Evolutionary conservation across 352 stramenopile species (phyloP).

Genomic region (Phytophthora capsici): DNA sequence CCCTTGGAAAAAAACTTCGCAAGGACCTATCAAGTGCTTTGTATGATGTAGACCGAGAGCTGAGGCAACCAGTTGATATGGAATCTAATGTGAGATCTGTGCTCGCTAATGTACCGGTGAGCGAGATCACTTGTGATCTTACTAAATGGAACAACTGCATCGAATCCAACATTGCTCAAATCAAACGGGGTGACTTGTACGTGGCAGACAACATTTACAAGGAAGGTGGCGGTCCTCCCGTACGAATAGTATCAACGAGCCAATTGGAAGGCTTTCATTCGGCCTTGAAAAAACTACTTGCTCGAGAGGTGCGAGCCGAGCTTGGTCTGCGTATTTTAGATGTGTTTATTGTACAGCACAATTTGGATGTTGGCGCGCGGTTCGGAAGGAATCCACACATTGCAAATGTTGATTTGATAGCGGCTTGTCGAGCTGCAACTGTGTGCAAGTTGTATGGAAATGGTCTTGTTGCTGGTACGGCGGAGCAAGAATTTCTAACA

Average conservation of each 20-base stretch:
- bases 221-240: too few relatives aligned
- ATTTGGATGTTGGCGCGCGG: neutral
- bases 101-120: too few relatives aligned
- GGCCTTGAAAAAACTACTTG: neutral
- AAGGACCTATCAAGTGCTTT: neutral
- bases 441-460: neutral
- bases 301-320: neutral
- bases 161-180: too few relatives aligned
- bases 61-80: neutral
- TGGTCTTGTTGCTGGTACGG: neutral
- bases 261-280: too few relatives aligned
- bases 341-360: neutral
- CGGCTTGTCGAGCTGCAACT: neutral
- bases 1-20: neutral
- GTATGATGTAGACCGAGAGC: neutral
- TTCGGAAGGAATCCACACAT: neutral
- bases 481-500: neutral
- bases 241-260: too few relatives aligned
- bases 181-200: too few relatives aligned
- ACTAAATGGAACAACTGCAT: too few relatives aligned
- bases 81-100: neutral
- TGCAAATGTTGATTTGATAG: neutral
- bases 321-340: neutral
- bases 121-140: too few relatives aligned
- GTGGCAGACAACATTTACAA: too few relatives aligned